Evolutionary conservation across 2,329 filamentous ascomycete genomes (phyloP), one percentile per base, ranked within the genome.

Genomic region (Thielaviopsis ethacetica): DNA sequence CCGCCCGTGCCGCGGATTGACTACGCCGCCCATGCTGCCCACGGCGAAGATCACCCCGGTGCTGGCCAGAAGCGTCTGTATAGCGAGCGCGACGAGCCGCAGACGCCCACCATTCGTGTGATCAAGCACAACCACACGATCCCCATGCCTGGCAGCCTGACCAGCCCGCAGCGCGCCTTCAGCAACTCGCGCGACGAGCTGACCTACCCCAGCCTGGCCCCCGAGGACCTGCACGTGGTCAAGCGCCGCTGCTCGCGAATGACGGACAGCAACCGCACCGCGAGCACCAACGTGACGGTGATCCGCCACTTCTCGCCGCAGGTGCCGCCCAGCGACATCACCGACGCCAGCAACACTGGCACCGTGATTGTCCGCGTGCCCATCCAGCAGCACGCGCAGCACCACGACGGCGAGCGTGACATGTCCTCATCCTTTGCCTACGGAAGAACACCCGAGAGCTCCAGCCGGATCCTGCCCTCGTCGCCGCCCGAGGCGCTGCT

Each of bases 171-270:
- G 30, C 30, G 30, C 30, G 30, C 30, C 30, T 34, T 34, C 30
- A 34, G 30, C 7, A 34, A 34, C 30, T 34, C 30, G 49, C 50
- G 57, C 1, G 21, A 47, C 50, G 54, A 54, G 12, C 51, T 60
- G n/a, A 61, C 55, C 3, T 54, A 58, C 22, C 55, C 56, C 5
- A 55, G 56, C 13, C 44, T 61, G 17, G 59, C 52, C 6, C 56
- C 59, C 2, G 59, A 55, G 24, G 59, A 61, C 2, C 52, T 61
- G 15, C 24, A 50, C n/a, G 55, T 61, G n/a, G 47, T 30, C 26
- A 61, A 61, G 24, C 53, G 52, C 34, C 30, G 10, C 30, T 34
- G 30, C 30, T 34, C 30, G 30, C 30, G 30, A 12, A 34, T 34
- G 30, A 34, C 30, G 30, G 30, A 34, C 30, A 34, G 30, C 30